Base-by-base conservation (phyloP, 2,329 filamentous ascomycete species). In the Cladophialophora bantiana region DNA sequence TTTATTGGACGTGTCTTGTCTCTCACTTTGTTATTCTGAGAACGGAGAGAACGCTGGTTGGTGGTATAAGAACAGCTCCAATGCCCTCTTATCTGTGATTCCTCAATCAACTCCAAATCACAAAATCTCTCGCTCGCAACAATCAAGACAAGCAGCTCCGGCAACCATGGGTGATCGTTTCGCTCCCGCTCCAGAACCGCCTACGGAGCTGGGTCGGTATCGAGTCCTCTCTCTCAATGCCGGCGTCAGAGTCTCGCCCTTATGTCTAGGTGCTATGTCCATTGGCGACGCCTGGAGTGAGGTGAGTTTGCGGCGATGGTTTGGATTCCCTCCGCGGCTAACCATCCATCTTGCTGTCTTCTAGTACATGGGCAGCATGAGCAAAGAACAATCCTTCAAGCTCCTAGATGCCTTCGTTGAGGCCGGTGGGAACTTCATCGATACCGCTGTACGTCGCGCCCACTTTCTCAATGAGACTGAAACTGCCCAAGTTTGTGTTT, bases 361-460 rank as follows among this genome's bases (percentile, higher is more conserved):
- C 2, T 55, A 68, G 62, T 54, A 54, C 45, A 58, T 68, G 62
- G 66, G 66, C 13, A 83, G 83, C 42, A 91, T 89, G 77, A 83
- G 86, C 74, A 86, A 91, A 74, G 81, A 86, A 58, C 83, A 83
- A 1, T 82, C 85, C 1, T 89, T 90, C 70, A 80, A 82, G 20
- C 86, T 92, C 32, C 82, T 92, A 7, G 89, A 92, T 73, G 86
- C 84, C 74, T 92, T 86, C 78, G 86, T 84, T 66, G 83, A 72
- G 31, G 83, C 88, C 0, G 88, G 88, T 3, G 90, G 90, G 31
- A 92, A 92, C 78, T 92, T 92, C 76, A 88, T 92, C 73, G 90
- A 92, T 75, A 91, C 88, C 32, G 70, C 83, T 7, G 68, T 70
- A 66, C 55, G 68, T 32, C 7, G 86, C 55, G 7, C 36, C 20